Percentiles rank a stretch among this genome's conserved stretches.
Conservation (phyloP, 805 yeast species). For the Nakazawaea laoshanensis region DNA sequence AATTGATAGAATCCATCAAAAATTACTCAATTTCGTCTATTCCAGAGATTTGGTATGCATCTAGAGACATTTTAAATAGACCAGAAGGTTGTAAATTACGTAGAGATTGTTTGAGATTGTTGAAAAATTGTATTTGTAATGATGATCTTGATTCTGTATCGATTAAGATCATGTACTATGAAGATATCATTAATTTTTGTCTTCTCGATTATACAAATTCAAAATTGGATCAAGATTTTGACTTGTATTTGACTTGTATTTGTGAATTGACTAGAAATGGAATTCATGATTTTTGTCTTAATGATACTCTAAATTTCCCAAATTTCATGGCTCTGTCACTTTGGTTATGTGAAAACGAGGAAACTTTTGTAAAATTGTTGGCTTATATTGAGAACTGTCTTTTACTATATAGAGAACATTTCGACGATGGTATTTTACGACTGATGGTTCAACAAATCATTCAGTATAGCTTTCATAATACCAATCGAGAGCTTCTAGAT, state of each 20-base stretch:
- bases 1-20: conserved; percentile 40
- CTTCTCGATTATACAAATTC: conserved; percentile 40
- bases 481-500: too few species aligned
- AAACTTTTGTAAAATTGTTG: not conserved
- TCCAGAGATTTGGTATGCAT: conserved; percentile 71
- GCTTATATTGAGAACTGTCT: not conserved
- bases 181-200: conserved; percentile 43
- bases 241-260: conserved; percentile 36
- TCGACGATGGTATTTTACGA: not conserved
- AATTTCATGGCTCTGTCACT: not conserved
- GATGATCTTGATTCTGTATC: conserved; percentile 43
- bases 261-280: conserved; percentile 36
- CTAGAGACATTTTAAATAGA: conserved; percentile 39
- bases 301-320: not conserved
- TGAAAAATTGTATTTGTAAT: conserved; percentile 45
- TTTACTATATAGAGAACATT: not conserved
- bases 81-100: conserved; percentile 25
- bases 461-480: too few species aligned
- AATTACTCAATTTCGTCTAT: conserved; percentile 48
- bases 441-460: not conserved
- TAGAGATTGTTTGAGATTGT: conserved; percentile 41
- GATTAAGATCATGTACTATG: conserved; percentile 46
- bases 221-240: conserved; percentile 27
- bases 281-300: conserved; percentile 13
- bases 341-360: not conserved